These are phyloP conservation scores for Ustulina deusta DNA, from an alignment of 2,329 filamentous ascomycete genomes.

Conservation along the genomic window DNA sequence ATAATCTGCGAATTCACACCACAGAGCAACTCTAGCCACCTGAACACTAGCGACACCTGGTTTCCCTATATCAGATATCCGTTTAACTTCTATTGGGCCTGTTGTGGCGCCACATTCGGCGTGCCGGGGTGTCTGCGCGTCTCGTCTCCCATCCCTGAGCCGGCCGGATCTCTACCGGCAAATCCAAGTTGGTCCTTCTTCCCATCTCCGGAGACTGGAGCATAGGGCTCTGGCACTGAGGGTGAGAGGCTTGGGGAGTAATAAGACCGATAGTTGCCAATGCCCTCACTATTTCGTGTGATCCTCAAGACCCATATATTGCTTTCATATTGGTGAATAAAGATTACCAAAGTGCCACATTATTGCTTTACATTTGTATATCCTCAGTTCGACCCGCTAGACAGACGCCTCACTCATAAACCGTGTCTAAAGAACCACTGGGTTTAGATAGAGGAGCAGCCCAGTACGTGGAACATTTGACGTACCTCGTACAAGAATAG, in stretches of 20 bases:
- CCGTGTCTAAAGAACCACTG: too few species aligned
- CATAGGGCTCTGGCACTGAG: background rate
- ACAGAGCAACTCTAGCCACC: background rate
- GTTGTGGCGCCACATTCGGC: background rate
- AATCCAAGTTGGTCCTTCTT: background rate
- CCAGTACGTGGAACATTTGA: too few species aligned
- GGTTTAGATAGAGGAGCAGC: too few species aligned
- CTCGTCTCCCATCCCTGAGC: background rate
- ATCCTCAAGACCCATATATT: too few species aligned
- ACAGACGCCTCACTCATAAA: too few species aligned
- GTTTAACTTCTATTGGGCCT: background rate
- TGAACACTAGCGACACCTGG: background rate
- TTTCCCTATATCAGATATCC: slow-evolving; percentile 4
- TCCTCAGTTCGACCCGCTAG: too few species aligned
- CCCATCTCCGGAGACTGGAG: background rate
- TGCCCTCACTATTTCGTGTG: too few species aligned
- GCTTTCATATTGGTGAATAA: too few species aligned
- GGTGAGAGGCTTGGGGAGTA: background rate
- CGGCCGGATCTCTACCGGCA: background rate
- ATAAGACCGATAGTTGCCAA: too few species aligned
- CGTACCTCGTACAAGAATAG: too few species aligned
- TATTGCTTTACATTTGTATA: too few species aligned
- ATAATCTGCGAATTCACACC: background rate
- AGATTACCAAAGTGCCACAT: too few species aligned
- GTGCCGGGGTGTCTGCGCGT: background rate